phyloP scores from a whole-genome alignment of 2,329 filamentous ascomycete genomes.

The Alternaria ventricosa region DNA sequence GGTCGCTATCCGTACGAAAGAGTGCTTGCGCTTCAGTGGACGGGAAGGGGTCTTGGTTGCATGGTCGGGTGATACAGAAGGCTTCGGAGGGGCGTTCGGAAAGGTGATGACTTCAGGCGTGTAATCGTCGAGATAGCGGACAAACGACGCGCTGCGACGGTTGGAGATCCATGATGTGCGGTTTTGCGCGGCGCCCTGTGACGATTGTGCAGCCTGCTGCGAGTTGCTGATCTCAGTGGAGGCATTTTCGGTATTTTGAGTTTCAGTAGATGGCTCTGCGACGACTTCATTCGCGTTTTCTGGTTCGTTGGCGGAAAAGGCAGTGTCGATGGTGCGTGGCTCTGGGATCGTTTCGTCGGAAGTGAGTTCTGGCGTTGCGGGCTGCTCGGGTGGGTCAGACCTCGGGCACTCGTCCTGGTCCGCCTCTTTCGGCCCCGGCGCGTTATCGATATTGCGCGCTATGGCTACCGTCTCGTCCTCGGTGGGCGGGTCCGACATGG shows the following conservation, averaged over 20 bases:
- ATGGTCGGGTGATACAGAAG: slow-evolving; percentile 52
- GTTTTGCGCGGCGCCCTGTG: slow-evolving; percentile 40
- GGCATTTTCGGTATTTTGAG: slow-evolving; percentile 29
- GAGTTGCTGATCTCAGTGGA: slow-evolving; percentile 38
- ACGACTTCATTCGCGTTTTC: slow-evolving; percentile 26
- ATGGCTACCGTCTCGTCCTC: slow-evolving; percentile 35
- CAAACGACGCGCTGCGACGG: slow-evolving; percentile 52
- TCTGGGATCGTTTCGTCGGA: slow-evolving; percentile 27
- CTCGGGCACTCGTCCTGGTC: slow-evolving; percentile 25
- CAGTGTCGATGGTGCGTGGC: slow-evolving; percentile 15
- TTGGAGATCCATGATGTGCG: slow-evolving; percentile 54
- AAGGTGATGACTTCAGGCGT: slow-evolving; percentile 40
- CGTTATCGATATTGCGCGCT: slow-evolving; percentile 28
- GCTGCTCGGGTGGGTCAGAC: slow-evolving; percentile 25
- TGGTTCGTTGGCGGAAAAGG: slow-evolving; percentile 19
- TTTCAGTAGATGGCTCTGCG: slow-evolving; percentile 30
- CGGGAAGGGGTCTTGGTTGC: slow-evolving; percentile 53
- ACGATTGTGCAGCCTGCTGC: slow-evolving; percentile 39
- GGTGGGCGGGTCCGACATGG: slow-evolving; percentile 43
- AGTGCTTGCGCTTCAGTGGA: slow-evolving; percentile 49
- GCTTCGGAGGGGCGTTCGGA: slow-evolving; percentile 29
- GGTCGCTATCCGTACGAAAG: slow-evolving; percentile 76
- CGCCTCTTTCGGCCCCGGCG: slow-evolving; percentile 21
- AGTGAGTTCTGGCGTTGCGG: slow-evolving; percentile 29
- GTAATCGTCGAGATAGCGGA: slow-evolving; percentile 44